Evolutionary conservation across 257 asterid species (phyloP), one percentile per base, ranked within the genome.

Genomic region (Nicotiana attenuata): DNA sequence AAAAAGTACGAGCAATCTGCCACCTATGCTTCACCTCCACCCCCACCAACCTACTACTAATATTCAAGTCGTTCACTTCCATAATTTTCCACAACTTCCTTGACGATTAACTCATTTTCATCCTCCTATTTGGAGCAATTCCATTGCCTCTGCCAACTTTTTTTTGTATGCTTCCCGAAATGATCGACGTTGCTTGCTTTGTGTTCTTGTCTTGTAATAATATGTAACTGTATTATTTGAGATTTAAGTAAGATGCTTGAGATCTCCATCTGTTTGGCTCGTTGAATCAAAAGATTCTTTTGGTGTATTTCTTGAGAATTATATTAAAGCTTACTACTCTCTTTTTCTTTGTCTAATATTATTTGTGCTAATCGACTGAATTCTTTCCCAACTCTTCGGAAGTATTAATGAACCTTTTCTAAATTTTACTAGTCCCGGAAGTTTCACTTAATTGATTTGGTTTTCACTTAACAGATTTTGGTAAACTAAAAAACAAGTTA

Each of bases 1-100:
- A 75, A 20, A 5, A 15, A 75, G 24, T 75, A 75, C 5, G 45
- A 75, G 63, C 16, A 19, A 75, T 50, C 79, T 3, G 20, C 26
- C 8, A 75, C 79, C 26, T 75, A 75, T 50, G 79, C 9, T 15
- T 75, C 79, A 75, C 26, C 80, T 50, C 80, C 63, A 50, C 63
- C 79, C 7, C 15, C 63, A 26, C 80, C 63, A 24, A 50, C 80
- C 64, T 75, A 75, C 45, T 50, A 50, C 15, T 75, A 50, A 26
- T 24, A 69, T 20, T 45, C 33, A 71, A 41, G 5, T 71, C 20
- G 35, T 41, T 13, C 20, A 1, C 8, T 47, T 73, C 9, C 24
- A 24, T 50, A 75, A 7, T 75, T 73, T 15, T 24, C 63, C 63
- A 50, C 80, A 22, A 15, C 16, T 50, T 50, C 41, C 59, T 53